A percentile compares a stretch with the other conserved stretches of the same genome.
These are phyloP conservation scores for Chaetoceros muelleri DNA, from an alignment of 108 stramenopile species.

Conservation along the genomic window DNA sequence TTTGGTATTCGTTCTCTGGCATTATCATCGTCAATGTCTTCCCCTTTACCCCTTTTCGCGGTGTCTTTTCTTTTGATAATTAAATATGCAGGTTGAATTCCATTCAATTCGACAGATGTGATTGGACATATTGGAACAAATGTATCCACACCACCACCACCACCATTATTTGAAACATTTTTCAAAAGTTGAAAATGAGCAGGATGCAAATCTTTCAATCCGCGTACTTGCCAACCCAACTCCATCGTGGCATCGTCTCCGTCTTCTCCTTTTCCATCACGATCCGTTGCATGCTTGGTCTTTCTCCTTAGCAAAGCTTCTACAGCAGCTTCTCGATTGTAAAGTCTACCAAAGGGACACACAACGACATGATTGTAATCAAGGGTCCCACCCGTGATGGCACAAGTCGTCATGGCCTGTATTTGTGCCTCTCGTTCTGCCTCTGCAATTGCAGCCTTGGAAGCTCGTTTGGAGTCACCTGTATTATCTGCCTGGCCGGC, in stretches of 20 bases:
- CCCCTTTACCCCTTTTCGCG: constrained; percentile 5
- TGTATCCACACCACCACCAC: background rate
- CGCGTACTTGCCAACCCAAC: constrained; percentile 44
- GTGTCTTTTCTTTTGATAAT: constrained; percentile 17
- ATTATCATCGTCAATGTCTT: constrained; percentile 9
- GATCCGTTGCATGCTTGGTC: too few species aligned
- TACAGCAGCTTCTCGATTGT: constrained; percentile 63
- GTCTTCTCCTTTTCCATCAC: background rate
- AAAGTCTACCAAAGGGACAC: constrained; percentile 61
- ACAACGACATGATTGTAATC: constrained; percentile 32
- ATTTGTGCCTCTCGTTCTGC: constrained; percentile 22
- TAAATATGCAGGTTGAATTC: constrained; percentile 36
- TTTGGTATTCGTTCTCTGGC: constrained; percentile 22
- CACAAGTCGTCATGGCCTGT: constrained; percentile 46
- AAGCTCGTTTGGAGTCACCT: constrained; percentile 30
- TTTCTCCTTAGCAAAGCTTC: constrained; percentile 52
- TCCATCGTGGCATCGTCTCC: background rate
- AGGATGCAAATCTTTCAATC: constrained; percentile 53
- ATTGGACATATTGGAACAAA: constrained; percentile 47
- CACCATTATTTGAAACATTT: background rate
- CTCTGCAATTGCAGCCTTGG: constrained; percentile 7
- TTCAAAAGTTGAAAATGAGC: constrained; percentile 38
- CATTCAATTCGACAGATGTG: constrained; percentile 54
- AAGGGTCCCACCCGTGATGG: constrained; percentile 35
- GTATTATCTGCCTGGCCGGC: constrained; percentile 67